These are phyloP conservation scores for Syzygium syzygioides DNA, from an alignment of 441 rosid genomes.

Conservation along the genomic window DNA sequence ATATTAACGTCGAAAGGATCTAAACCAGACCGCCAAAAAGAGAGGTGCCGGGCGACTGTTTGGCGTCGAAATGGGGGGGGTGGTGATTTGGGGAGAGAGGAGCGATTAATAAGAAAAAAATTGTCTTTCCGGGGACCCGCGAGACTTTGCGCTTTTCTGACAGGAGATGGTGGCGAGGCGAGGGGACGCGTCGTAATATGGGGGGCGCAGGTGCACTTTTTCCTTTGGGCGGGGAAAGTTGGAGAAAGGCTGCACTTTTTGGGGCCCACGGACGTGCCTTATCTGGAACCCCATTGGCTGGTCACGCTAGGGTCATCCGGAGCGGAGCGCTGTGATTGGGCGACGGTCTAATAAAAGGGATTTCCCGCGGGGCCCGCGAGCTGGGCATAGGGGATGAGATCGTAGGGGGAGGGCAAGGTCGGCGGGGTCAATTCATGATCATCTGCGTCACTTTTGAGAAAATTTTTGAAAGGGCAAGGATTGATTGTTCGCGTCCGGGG, in stretches of 20 bases:
- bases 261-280: constrained; percentile 45
- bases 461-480: background rate
- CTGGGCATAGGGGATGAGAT: background rate
- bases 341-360: constrained; percentile 36
- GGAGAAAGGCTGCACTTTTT: constrained; percentile 5
- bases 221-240: background rate
- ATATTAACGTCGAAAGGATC: background rate
- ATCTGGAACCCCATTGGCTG: constrained; percentile 62
- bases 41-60: background rate
- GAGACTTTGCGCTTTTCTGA: background rate
- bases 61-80: background rate
- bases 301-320: constrained; percentile 36
- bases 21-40: background rate
- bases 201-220: background rate
- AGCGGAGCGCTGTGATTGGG: constrained; percentile 40
- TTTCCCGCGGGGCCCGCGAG: constrained; percentile 42
- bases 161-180: background rate
- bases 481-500: background rate
- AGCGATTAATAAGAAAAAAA: background rate
- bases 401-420: background rate
- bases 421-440: background rate
- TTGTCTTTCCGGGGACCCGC: background rate
- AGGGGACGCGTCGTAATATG: background rate
- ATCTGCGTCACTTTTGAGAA: background rate
- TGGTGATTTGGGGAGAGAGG: background rate